A percentile compares a stretch with the other conserved stretches of the same genome.
Conservation (phyloP, 768 basidiomycete genomes). For the Hebeloma cylindrosporum region DNA sequence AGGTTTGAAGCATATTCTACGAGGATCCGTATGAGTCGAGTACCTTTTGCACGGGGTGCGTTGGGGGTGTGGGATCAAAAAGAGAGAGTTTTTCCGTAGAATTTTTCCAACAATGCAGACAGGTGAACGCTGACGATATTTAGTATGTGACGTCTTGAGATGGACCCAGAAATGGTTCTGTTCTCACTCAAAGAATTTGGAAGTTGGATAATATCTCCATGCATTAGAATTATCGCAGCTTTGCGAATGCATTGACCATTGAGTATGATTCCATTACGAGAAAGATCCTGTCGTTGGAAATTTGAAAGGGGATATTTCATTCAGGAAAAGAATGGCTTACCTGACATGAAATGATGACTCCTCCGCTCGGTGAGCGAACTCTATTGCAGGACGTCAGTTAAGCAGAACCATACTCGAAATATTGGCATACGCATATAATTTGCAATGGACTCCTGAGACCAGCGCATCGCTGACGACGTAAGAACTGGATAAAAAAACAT, state of each 20-base stretch:
- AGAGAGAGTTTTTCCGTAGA: slow-evolving; percentile 52
- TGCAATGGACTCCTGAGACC: slow-evolving; percentile 74
- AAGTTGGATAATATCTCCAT: slow-evolving; percentile 69
- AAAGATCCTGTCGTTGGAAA: slow-evolving; percentile 54
- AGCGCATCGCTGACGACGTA: slow-evolving; percentile 64
- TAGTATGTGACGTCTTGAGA: neutral
- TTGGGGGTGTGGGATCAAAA: slow-evolving; percentile 64
- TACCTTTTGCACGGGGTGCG: slow-evolving; percentile 54
- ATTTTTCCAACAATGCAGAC: slow-evolving; percentile 56
- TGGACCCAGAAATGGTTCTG: neutral
- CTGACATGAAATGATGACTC: slow-evolving; percentile 77
- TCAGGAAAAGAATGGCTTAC: slow-evolving; percentile 32
- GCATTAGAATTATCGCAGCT: slow-evolving; percentile 69
- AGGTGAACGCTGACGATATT: slow-evolving; percentile 57
- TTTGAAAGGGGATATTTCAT: neutral
- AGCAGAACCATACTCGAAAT: neutral
- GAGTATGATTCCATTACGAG: slow-evolving; percentile 71
- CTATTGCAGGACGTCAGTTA: slow-evolving; percentile 33
- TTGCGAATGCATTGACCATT: slow-evolving; percentile 72
- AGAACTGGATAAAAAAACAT: slow-evolving; percentile 36
- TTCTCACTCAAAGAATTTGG: slow-evolving; percentile 61
- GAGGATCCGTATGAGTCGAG: slow-evolving; percentile 11
- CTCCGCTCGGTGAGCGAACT: slow-evolving; percentile 67
- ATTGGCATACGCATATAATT: slow-evolving; percentile 65
- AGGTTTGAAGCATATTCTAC: neutral